These are phyloP conservation scores for Boletus subparvulus DNA, from an alignment of 768 basidiomycete genomes.

Conservation along the genomic window DNA sequence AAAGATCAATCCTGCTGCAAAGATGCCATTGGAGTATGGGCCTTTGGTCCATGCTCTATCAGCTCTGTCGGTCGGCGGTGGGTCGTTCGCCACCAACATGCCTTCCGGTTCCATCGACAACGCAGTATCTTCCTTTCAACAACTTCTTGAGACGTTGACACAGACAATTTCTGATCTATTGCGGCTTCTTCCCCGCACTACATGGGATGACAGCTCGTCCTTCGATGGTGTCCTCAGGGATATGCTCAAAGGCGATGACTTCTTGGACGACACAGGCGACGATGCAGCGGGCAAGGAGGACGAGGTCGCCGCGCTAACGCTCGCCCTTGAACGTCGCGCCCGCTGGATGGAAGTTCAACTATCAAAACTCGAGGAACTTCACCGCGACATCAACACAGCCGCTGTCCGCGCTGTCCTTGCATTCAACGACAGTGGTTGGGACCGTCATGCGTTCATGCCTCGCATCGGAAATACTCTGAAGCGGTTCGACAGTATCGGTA, in stretches of 20 bases:
- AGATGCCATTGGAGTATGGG: conserved; percentile 80
- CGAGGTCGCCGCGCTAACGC: conserved; percentile 80
- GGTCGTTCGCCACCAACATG: conserved; percentile 75
- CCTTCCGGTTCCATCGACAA: conserved; percentile 89
- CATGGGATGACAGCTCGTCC: conserved; percentile 88
- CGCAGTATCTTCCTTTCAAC: conserved; percentile 87
- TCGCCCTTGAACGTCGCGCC: conserved; percentile 84
- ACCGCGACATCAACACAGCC: conserved; percentile 87
- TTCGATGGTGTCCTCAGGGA: conserved; percentile 84
- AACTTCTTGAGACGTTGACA: conserved; percentile 82
- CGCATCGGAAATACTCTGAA: conserved; percentile 65
- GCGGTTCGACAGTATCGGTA: conserved; percentile 66
- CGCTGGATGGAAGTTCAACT: conserved; percentile 93
- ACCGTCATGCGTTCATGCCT: conserved; percentile 64
- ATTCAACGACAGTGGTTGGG: conserved; percentile 87
- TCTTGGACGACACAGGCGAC: conserved; percentile 72
- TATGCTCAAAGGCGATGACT: conserved; percentile 87
- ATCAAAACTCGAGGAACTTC: conserved; percentile 84
- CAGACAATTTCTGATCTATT: conserved; percentile 87
- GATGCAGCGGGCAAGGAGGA: conserved; percentile 69
- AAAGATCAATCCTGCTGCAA: conserved; percentile 71
- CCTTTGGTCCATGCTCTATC: conserved; percentile 85
- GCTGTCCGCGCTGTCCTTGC: conserved; percentile 79
- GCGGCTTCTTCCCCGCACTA: conserved; percentile 81
- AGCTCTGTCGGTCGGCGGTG: conserved; percentile 80